phyloP scores from a whole-genome alignment of 2,329 filamentous ascomycete species.

The Furcasterigmium sp. region DNA sequence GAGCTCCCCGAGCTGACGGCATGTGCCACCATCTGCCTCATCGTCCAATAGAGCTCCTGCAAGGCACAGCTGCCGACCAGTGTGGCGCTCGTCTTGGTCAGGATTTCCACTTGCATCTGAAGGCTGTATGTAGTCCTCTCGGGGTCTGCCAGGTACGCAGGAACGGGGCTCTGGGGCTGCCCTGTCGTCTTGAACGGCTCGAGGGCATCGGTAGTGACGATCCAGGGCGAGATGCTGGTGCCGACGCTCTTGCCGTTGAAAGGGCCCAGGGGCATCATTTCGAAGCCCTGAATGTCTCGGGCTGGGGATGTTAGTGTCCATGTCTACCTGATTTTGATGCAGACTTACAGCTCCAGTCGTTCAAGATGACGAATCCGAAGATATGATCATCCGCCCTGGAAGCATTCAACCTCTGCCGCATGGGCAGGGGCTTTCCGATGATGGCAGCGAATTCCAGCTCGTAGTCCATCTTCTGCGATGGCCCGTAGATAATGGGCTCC shows the following conservation, averaged over 20 bases:
- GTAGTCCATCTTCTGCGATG: constrained; percentile 30
- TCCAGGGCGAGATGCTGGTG: constrained; percentile 57
- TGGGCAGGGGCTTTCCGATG: constrained; percentile 31
- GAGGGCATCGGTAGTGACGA: constrained; percentile 56
- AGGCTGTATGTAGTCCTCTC: constrained; percentile 29
- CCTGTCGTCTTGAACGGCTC: constrained; percentile 47
- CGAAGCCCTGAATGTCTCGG: constrained; percentile 56
- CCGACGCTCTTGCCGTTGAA: constrained; percentile 57
- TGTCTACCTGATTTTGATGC: constrained; percentile 25
- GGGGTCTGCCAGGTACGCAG: constrained; percentile 26
- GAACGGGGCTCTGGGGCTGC: constrained; percentile 14
- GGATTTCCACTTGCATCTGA: constrained; percentile 20
- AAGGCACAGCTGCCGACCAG: constrained; percentile 22
- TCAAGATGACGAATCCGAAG: constrained; percentile 57
- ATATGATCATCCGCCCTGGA: constrained; percentile 52
- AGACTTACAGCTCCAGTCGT: constrained; percentile 54
- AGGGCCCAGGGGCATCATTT: constrained; percentile 57
- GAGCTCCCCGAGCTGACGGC: constrained; percentile 29
- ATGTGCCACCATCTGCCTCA: constrained; percentile 29
- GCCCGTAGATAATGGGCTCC: constrained; percentile 18
- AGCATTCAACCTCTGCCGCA: constrained; percentile 29
- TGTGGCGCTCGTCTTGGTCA: constrained; percentile 14
- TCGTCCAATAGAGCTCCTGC: constrained; percentile 30
- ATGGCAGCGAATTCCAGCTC: constrained; percentile 39
- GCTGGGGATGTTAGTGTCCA: constrained; percentile 24